Percentiles rank a stretch among this genome's conserved stretches.
These are phyloP conservation scores for Setaria viridis DNA, from an alignment of 202 grass and related monocot genomes.

Conservation along the genomic window DNA sequence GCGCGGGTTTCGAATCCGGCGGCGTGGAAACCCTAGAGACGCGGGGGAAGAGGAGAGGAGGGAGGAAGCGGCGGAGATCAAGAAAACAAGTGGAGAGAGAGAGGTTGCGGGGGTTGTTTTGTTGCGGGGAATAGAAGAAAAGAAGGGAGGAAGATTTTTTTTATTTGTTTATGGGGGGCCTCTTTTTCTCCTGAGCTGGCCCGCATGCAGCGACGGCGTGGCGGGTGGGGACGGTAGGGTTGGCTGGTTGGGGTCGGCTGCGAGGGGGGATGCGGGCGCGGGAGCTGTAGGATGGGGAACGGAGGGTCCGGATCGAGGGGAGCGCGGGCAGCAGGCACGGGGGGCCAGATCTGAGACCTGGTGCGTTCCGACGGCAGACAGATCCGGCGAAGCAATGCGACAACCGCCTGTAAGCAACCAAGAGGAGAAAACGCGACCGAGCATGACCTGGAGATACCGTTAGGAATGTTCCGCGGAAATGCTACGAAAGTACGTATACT, in stretches of 20 bases:
- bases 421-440: neutral
- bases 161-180: too few species aligned
- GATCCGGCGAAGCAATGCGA: neutral
- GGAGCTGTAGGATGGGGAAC: neutral
- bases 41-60: neutral
- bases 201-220: slow-evolving; percentile 11
- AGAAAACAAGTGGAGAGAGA: neutral
- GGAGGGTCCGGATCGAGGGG: neutral
- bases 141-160: neutral
- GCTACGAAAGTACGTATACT: neutral
- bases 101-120: neutral
- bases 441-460: neutral
- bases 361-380: neutral
- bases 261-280: neutral
- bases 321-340: neutral
- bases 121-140: slow-evolving; percentile 12
- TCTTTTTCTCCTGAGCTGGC: neutral
- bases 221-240: neutral
- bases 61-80: neutral
- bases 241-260: neutral
- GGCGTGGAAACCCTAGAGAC: slow-evolving; percentile 40
- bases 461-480: neutral
- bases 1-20: neutral
- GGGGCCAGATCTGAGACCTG: neutral
- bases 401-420: neutral